Evolutionary conservation across 495 filamentous ascomycete genomes (phyloP).

Genomic region (Penicillium turbatum): DNA sequence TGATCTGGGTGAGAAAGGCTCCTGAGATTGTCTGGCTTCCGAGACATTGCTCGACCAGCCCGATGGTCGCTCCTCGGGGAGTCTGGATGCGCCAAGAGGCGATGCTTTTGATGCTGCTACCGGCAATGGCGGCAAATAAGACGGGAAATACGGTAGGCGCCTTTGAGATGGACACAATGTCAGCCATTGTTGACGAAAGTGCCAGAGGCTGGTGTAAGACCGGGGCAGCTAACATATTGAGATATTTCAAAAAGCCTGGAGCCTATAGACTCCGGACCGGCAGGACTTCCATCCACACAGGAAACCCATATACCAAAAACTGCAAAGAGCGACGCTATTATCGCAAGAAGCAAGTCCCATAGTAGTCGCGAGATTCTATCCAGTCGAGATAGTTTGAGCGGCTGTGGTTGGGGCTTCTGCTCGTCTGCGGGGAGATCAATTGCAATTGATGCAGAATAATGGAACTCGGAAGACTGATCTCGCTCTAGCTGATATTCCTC

Average conservation of each 20-base stretch:
- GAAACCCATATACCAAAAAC: neutral
- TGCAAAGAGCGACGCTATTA: neutral
- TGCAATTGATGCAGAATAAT: neutral
- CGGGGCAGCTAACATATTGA: neutral
- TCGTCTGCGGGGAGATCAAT: neutral
- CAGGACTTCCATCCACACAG: neutral
- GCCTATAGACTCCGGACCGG: neutral
- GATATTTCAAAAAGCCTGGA: neutral
- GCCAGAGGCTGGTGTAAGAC: neutral
- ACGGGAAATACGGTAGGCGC: neutral
- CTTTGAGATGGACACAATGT: neutral
- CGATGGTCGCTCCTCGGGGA: neutral
- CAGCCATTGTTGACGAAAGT: neutral
- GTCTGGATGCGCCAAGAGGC: neutral
- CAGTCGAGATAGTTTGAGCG: neutral
- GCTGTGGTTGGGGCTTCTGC: neutral
- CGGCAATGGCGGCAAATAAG: neutral
- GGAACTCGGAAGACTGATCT: neutral
- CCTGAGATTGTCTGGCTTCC: neutral
- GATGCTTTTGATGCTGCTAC: constrained; percentile 3
- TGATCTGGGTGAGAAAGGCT: neutral
- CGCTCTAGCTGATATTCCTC: neutral
- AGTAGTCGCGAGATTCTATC: neutral
- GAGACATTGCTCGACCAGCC: neutral
- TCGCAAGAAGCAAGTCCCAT: neutral